Base-by-base conservation (phyloP, 2,329 filamentous ascomycete species). In the Macrophomina tecta region DNA sequence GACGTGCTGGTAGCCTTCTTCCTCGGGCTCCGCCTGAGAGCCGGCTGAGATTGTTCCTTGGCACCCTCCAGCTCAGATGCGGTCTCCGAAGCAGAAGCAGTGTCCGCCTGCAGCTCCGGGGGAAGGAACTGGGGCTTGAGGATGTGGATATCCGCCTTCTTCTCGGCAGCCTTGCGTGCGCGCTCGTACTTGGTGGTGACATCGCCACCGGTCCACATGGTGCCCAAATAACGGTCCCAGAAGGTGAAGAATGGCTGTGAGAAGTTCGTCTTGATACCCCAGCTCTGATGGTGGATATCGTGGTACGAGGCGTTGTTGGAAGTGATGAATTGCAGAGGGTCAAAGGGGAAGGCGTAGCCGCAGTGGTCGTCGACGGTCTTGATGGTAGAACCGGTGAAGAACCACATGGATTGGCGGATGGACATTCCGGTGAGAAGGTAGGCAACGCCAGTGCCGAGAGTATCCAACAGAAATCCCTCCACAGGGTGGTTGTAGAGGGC, bases 291-390 rank as follows among this genome's bases (percentile, higher is more conserved):
- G 80, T 99, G 95, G 68, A 99, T 94, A 76, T 99, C 95, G 76
- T 99, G 95, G 80, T 98, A 99, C 42, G 90, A 90, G 32, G 95
- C 94, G 73, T 98, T 97, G 84, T 99, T 98, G 77, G 91, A 91
- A 52, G 94, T 97, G 69, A 98, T 85, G 76, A 91, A 89, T 84
- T 97, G 94, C 64, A 98, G 84, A 2, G 94, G 94, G 78, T 99
- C 95, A 88, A 91, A 98, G 1, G 95, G 95, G 69, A 99, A 90
- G n/a, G 89, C 85, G 76, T 98, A 99, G 70, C 95, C 95, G 79
- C 94, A 97, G 82, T 99, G 95, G 76, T 99, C 95, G 75, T 97
- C 94, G 32, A 98, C 93, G 0, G 95, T 98, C 84, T 99, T 99
- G 83, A 97, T 89, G 7, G 92, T 96, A 38, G 91, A 94, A 78